Evolutionary conservation across 1,139 yeast genomes (phyloP).

Genomic region (Debaryomyces sp.): DNA sequence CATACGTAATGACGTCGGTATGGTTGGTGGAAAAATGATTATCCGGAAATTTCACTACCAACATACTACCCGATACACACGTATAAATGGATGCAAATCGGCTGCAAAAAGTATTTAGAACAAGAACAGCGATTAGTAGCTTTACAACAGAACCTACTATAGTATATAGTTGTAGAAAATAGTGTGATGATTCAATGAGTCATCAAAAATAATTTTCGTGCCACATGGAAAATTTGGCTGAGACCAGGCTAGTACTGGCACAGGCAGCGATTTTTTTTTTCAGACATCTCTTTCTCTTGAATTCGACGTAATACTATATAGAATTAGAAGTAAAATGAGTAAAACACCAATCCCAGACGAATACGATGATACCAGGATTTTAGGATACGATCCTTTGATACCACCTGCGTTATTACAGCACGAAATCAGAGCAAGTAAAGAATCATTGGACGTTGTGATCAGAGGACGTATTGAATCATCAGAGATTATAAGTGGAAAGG

Average conservation of each 20-base stretch:
- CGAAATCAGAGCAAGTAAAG: constrained; percentile 70
- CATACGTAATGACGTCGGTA: background rate
- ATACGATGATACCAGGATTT: constrained; percentile 85
- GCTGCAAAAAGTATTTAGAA: background rate
- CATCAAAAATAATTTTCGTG: constrained; percentile 7
- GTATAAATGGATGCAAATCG: background rate
- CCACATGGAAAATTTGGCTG: background rate
- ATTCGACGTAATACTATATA: background rate
- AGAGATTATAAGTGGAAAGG: constrained; percentile 68
- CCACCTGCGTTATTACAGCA: constrained; percentile 85
- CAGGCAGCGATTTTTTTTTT: background rate
- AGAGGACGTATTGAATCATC: constrained; percentile 77
- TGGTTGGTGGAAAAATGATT: background rate
- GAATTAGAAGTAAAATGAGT: constrained; percentile 27
- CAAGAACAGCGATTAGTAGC: too few species aligned
- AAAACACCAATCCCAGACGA: constrained; percentile 66
- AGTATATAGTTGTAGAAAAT: background rate
- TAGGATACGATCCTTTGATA: constrained; percentile 88
- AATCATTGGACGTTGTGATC: constrained; percentile 67
- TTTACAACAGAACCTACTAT: background rate
- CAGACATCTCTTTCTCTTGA: background rate
- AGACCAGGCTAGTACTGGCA: background rate
- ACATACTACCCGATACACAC: background rate
- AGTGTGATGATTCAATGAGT: constrained; percentile 3
- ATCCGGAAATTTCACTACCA: background rate